Percentiles rank a stretch among this genome's conserved stretches.
Evolutionary conservation across 306 rosid species (phyloP).

Genomic region (Neltuma alba): DNA sequence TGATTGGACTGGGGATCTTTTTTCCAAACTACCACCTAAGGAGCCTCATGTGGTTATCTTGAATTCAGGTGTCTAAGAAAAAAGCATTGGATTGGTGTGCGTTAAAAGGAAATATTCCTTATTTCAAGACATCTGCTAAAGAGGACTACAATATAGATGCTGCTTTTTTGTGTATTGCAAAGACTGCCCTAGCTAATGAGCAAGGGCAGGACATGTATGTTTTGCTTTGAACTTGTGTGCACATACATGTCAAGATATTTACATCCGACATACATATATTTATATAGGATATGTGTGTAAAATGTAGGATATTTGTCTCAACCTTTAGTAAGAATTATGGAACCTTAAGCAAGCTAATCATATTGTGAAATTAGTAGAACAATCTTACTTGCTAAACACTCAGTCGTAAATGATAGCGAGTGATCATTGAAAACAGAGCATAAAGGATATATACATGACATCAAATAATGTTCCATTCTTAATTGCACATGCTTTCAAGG

Average conservation of each 20-base stretch:
- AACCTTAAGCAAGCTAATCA: not conserved
- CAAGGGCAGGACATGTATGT: conserved; percentile 87
- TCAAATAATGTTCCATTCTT: not conserved
- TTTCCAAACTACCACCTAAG: not conserved
- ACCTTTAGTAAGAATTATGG: not conserved
- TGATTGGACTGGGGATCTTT: not conserved
- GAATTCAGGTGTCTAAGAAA: conserved; percentile 85
- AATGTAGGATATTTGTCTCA: not conserved
- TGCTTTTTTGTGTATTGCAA: conserved; percentile 84
- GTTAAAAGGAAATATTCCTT: conserved; percentile 83
- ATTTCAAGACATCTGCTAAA: conserved; percentile 94
- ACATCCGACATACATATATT: not conserved
- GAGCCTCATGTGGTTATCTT: not conserved
- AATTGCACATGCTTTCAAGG: conserved; percentile 86
- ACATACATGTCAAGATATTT: not conserved
- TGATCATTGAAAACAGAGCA: not conserved
- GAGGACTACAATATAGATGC: conserved; percentile 88
- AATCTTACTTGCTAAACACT: not conserved
- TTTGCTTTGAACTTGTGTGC: conserved; percentile 6
- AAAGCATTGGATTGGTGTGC: conserved; percentile 93
- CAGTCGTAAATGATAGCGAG: not conserved
- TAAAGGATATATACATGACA: not conserved
- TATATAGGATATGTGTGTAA: too few relatives aligned
- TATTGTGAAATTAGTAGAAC: not conserved
- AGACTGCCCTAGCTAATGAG: conserved; percentile 80